phyloP scores from a whole-genome alignment of 2,329 filamentous ascomycete species.

The Pseudogymnoascus pannorum region DNA sequence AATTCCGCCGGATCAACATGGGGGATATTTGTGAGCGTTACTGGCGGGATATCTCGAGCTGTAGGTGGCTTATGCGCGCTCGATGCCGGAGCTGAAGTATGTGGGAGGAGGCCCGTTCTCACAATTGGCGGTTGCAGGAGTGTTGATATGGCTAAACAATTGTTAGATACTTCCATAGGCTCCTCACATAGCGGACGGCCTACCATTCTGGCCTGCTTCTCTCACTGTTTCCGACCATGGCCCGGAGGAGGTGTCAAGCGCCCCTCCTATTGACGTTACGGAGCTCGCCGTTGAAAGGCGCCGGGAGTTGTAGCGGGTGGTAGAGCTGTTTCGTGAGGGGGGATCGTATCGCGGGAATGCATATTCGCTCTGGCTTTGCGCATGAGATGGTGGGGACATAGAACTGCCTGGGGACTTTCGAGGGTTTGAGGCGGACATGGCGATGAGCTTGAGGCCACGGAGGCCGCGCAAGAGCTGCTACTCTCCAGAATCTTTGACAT shows the following conservation, averaged over 20 bases:
- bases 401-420: constrained; percentile 42
- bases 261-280: constrained; percentile 78
- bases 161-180: constrained; percentile 14
- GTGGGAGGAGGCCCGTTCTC: constrained; percentile 75
- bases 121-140: constrained; percentile 87
- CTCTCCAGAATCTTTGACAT: constrained; percentile 18
- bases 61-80: constrained; percentile 77
- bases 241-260: constrained; percentile 60
- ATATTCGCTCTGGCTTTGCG: constrained; percentile 34
- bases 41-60: constrained; percentile 83
- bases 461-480: constrained; percentile 17
- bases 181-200: constrained; percentile 17
- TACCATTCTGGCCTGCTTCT: constrained; percentile 81
- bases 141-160: constrained; percentile 69
- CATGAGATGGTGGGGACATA: constrained; percentile 29
- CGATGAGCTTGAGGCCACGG: constrained; percentile 18
- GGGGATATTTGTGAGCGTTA: constrained; percentile 80
- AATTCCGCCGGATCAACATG: constrained; percentile 76
- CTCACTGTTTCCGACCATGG: constrained; percentile 51
- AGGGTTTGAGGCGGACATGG: constrained; percentile 36
- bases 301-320: constrained; percentile 43
- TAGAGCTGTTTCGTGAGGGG: constrained; percentile 35
- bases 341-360: constrained; percentile 52
- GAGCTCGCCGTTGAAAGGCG: constrained; percentile 84
- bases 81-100: constrained; percentile 61